Conservation (phyloP, 805 yeast genomes). For the Wickerhamiella bombiphila region DNA sequence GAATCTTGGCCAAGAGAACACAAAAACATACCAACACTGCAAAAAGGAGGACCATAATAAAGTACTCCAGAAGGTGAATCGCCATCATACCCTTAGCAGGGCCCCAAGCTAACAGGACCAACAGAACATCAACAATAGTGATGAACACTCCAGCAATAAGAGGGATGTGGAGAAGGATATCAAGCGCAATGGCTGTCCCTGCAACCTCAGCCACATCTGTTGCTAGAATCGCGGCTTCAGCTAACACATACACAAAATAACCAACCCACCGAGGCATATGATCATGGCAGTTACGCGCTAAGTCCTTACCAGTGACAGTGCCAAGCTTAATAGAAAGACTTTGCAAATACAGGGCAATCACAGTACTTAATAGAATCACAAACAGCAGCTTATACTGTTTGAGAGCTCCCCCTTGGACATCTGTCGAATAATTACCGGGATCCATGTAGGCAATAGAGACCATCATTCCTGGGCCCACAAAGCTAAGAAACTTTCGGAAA, state of each 20-base stretch:
- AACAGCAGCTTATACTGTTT: slow-evolving; percentile 67
- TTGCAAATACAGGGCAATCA: slow-evolving; percentile 80
- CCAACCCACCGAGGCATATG: slow-evolving; percentile 47
- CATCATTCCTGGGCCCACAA: slow-evolving; percentile 93
- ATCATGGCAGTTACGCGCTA: slow-evolving; percentile 73
- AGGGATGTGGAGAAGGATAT: slow-evolving; percentile 69
- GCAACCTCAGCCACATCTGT: slow-evolving; percentile 95
- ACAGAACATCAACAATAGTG: slow-evolving; percentile 72
- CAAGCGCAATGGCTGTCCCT: slow-evolving; percentile 91
- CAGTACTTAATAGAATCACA: slow-evolving; percentile 61
- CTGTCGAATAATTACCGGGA: slow-evolving; percentile 93
- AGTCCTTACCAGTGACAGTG: slow-evolving; percentile 82
- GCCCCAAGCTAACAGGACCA: slow-evolving; percentile 75
- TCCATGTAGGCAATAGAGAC: slow-evolving; percentile 93
- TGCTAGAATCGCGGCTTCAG: slow-evolving; percentile 85
- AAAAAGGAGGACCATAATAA: slow-evolving; percentile 62
- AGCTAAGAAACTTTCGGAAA: slow-evolving; percentile 37
- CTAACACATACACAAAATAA: slow-evolving; percentile 47
- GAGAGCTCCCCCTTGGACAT: slow-evolving; percentile 86
- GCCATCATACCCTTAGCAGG: slow-evolving; percentile 72
- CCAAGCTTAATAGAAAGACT: slow-evolving; percentile 77
- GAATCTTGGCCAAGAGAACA: slow-evolving; percentile 58
- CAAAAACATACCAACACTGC: slow-evolving; percentile 79
- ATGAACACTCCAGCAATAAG: slow-evolving; percentile 68
- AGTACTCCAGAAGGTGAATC: slow-evolving; percentile 65